Percentiles rank a stretch among this genome's conserved stretches.
Conservation (phyloP, 78 protist species). For the Dictyostelium brefeldianum region DNA sequence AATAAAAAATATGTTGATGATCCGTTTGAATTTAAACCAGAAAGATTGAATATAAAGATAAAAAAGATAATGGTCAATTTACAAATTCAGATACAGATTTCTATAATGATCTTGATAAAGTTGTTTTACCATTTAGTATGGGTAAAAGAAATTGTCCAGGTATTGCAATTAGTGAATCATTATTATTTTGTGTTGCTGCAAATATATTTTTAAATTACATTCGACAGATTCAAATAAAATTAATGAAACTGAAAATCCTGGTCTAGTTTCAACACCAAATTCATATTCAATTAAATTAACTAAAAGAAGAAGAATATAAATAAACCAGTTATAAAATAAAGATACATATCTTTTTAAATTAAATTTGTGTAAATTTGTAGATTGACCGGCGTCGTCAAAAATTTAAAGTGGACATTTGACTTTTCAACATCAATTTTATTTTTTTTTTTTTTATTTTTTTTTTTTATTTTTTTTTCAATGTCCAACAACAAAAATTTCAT, state of each 20-base stretch:
- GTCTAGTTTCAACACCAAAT: background rate
- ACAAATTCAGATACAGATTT: background rate
- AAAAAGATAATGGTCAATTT: background rate
- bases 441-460: no score
- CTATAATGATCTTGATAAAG: background rate
- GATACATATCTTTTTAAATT: no score
- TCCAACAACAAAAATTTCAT: no score
- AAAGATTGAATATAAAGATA: background rate
- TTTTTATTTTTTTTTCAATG: no score
- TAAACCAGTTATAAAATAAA: no score
- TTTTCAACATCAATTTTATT: no score
- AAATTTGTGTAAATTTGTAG: no score
- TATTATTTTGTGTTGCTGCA: background rate
- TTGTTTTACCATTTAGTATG: conserved; percentile 44
- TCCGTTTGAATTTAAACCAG: conserved; percentile 25
- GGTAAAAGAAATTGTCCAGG: conserved; percentile 69
- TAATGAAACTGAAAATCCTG: conserved; percentile 27
- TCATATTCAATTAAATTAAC: no score
- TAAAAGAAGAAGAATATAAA: no score
- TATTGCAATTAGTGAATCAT: conserved; percentile 23
- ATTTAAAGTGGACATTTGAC: no score
- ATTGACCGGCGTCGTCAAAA: no score
- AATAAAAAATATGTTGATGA: conserved; percentile 18
- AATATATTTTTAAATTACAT: conserved; percentile 24
- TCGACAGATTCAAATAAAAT: conserved; percentile 10